Base-by-base conservation (phyloP, 164 flowering plant genomes). In the Tinospora cordifolia region DNA sequence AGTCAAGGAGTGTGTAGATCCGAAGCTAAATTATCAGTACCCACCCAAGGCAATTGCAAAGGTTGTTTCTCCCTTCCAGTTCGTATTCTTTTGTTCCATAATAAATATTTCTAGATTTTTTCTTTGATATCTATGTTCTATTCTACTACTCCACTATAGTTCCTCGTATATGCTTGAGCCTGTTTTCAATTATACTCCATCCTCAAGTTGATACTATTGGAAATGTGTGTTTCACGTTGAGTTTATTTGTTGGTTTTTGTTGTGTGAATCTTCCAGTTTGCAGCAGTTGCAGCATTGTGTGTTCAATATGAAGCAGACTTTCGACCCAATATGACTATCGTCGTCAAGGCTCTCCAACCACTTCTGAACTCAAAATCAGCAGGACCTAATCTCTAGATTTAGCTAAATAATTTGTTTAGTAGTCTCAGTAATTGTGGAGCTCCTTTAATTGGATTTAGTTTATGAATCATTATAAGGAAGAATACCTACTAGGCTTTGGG, bases 11-110 rank as follows among this genome's bases (percentile, higher is more conserved):
- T 83, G 86, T 51, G 81, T 81, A n/a, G 84, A 83, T 76, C 86
- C 86, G 38, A 84, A 80, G 74, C 78, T 84, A 19, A 79, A 84
- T 17, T 72, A 76, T 0, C 81, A 82, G 5, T 84, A 69, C 76
- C 85, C 85, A 8, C 85, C 85, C 25, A 84, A 84, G 70, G 87
- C 81, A 12, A 64, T 84, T 22, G 85, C 85, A 21, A 84, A 84
- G 87, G 87, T 84, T 21, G 5, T 6, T 67, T 67, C n/a, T 21
- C 47, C 47, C 27, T 66, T 64, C 5, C 66, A 15, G 39, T 19
- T 34, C 38, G 15, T 36, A 30, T 8, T 54, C 24, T 22, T 54
- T n/a, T 54, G 7, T 15, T 54, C 60, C 3, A 19, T 54, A 19
- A 54, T 19, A 8, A 8, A 30, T 1, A 12, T 17, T 51, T 51